Percentiles rank a stretch among this genome's conserved stretches.
Evolutionary conservation across 2,329 filamentous ascomycete species (phyloP).

Genomic region (Trichoderma pleuroti): DNA sequence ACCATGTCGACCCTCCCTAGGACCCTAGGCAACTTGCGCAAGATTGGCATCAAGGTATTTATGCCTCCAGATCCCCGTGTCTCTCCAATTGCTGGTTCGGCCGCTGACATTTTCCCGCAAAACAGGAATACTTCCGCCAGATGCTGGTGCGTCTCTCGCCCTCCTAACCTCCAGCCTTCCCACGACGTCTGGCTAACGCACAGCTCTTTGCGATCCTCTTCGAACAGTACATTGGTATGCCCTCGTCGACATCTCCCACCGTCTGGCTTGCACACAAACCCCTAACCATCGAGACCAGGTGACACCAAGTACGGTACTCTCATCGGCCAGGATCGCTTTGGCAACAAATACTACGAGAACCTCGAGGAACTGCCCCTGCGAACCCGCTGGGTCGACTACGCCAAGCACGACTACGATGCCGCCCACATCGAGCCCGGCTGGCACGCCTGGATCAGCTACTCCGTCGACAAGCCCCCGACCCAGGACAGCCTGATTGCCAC

Average conservation of each 20-base stretch:
- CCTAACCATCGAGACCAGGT: slow-evolving; percentile 48
- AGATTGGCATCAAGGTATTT: slow-evolving; percentile 79
- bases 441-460: slow-evolving; percentile 97
- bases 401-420: slow-evolving; percentile 76
- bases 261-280: neutral
- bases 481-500: slow-evolving; percentile 69
- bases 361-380: slow-evolving; percentile 89
- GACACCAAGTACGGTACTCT: slow-evolving; percentile 93
- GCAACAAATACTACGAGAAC: slow-evolving; percentile 99
- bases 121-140: slow-evolving; percentile 89
- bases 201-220: slow-evolving; percentile 17
- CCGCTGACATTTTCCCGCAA: slow-evolving; percentile 23
- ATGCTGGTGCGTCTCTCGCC: slow-evolving; percentile 68
- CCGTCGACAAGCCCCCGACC: slow-evolving; percentile 80
- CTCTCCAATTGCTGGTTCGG: neutral
- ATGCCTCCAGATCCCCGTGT: neutral
- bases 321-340: slow-evolving; percentile 81
- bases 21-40: slow-evolving; percentile 82
- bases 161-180: slow-evolving; percentile 20
- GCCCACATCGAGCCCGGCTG: slow-evolving; percentile 91
- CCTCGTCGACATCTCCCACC: neutral
- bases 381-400: slow-evolving; percentile 97
- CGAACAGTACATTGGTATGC: slow-evolving; percentile 55
- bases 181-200: slow-evolving; percentile 25
- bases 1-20: slow-evolving; percentile 87